Evolutionary conservation across 2,329 filamentous ascomycete genomes (phyloP), one percentile per base, ranked within the genome.

Genomic region (Trichoderma sp.): DNA sequence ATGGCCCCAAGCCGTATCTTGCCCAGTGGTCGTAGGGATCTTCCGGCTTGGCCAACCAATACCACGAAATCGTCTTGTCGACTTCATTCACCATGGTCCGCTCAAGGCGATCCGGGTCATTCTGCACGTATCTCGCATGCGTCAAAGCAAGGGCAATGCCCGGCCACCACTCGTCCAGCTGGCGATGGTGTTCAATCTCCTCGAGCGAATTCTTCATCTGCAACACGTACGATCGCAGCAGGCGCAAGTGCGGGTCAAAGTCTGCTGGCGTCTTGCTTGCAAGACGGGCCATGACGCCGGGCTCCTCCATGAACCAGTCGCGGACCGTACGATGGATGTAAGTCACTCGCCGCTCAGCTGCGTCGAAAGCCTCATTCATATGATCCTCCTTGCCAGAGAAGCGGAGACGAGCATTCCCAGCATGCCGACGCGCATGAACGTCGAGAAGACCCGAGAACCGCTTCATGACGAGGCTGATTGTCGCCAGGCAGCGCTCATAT

Each of bases 161-260:
- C 0, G 79, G 79, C 55, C 78, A 81, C 79, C 79, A 81, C 51
- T 81, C 79, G 21, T 81, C 79, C 16, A 81, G 70, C 1, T 79
- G 72, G 5, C 79, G 78, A 24, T 81, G 79, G 49, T 76, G 77
- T 63, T 81, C 79, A 18, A 79, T 68, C 28, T 75, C 73, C n/a
- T 77, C 76, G 0, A 81, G 73, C 0, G 79, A 74, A 4, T 71
- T 43, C 66, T 79, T 80, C 59, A 80, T 72, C 0, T 74, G 77
- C 0, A 80, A 72, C 2, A 80, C 66, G 58, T 79, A 76, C 0
- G 78, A 79, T n/a, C 76, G 70, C 16, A 80, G 64, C 0, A 79
- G 73, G 1, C 77, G 73, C 8, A 78, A 71, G 61, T 80, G 75
- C 0, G 78, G 69, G 21, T 79, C 77, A 59, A 79, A 79, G 0